phyloP scores from a whole-genome alignment of 441 rosid species.

The Breynia disticha region DNA sequence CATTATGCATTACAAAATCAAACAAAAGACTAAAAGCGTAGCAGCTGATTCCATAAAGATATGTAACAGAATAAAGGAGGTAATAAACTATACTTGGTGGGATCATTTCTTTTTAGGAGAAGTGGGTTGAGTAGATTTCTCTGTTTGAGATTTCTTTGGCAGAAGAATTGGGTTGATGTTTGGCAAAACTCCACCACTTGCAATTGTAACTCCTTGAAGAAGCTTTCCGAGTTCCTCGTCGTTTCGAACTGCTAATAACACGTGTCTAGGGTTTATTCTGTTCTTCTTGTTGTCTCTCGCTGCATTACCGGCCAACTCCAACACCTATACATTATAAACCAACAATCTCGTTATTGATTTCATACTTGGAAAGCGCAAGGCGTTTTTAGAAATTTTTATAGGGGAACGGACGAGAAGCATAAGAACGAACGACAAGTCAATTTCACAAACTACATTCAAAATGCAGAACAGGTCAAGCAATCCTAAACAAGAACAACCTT shows the following conservation, averaged over 20 bases:
- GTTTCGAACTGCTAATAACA: constrained; percentile 20
- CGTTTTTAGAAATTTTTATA: too few relatives aligned
- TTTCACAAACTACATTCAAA: too few relatives aligned
- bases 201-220: constrained; percentile 22
- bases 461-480: too few relatives aligned
- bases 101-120: constrained; percentile 9
- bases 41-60: too few relatives aligned
- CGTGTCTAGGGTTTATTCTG: constrained; percentile 19
- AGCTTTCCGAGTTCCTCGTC: constrained; percentile 24
- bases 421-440: too few relatives aligned
- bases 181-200: constrained; percentile 19
- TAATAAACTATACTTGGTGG: neutral
- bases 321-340: constrained; percentile 8
- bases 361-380: too few relatives aligned
- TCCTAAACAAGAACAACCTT: too few relatives aligned
- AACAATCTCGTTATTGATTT: neutral
- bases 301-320: constrained; percentile 24
- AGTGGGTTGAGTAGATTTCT: constrained; percentile 4
- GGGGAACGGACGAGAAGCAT: too few relatives aligned
- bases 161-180: constrained; percentile 21
- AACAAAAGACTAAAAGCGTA: too few relatives aligned
- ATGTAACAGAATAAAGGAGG: too few relatives aligned
- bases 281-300: constrained; percentile 27
- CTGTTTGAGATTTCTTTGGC: constrained; percentile 14
- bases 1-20: too few relatives aligned